These are phyloP conservation scores for Parastagonospora avenae DNA, from an alignment of 2,329 filamentous ascomycete species.

Conservation along the genomic window DNA sequence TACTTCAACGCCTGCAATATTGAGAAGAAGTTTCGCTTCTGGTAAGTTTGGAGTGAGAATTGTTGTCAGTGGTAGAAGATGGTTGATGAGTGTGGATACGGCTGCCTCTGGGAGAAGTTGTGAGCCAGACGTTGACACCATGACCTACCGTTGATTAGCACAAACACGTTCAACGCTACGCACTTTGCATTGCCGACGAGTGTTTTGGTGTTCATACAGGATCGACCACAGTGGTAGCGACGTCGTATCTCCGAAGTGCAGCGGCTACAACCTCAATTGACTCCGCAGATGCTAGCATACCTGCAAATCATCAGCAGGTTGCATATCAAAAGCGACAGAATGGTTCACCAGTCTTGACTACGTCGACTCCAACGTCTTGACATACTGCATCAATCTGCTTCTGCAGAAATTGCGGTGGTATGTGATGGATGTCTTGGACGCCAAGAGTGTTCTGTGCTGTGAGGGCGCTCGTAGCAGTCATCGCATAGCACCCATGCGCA, in stretches of 20 bases:
- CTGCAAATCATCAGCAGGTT: constrained; percentile 51
- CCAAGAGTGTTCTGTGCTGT: constrained; percentile 95
- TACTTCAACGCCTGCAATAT: constrained; percentile 53
- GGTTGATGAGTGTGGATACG: constrained; percentile 62
- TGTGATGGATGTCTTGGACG: constrained; percentile 78
- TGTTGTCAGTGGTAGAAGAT: constrained; percentile 69
- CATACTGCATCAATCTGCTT: constrained; percentile 87
- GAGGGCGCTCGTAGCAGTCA: constrained; percentile 92
- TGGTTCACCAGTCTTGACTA: constrained; percentile 83
- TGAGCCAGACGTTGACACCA: constrained; percentile 84
- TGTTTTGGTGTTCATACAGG: constrained; percentile 63
- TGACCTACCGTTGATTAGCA: constrained; percentile 62
- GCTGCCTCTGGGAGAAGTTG: constrained; percentile 69
- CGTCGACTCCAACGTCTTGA: constrained; percentile 83
- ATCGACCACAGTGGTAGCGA: constrained; percentile 70
- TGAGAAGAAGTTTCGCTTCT: constrained; percentile 70
- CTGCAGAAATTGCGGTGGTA: constrained; percentile 77
- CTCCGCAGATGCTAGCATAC: constrained; percentile 78
- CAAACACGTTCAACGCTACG: too few species aligned
- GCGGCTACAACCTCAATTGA: constrained; percentile 72
- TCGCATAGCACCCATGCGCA: constrained; percentile 90
- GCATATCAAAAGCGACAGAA: background rate
- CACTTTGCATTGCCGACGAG: too few species aligned
- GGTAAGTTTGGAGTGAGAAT: constrained; percentile 79
- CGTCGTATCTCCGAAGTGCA: constrained; percentile 62